These are phyloP conservation scores for Dactylellina parvicollis DNA, from an alignment of 2,329 filamentous ascomycete species.

Conservation along the genomic window DNA sequence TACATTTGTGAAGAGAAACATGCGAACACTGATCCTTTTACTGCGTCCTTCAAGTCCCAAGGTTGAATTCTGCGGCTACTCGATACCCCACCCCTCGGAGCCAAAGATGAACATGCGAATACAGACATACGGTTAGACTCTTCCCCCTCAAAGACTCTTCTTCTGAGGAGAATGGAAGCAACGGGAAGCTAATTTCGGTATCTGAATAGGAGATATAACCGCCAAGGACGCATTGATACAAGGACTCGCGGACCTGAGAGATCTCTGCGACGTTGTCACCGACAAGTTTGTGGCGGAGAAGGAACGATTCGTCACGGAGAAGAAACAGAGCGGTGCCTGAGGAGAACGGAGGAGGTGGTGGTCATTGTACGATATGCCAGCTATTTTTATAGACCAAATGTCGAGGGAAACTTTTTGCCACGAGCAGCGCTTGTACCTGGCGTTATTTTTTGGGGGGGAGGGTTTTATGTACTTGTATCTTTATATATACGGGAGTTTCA, in stretches of 20 bases:
- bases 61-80: constrained; percentile 98
- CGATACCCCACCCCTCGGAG: constrained; percentile 96
- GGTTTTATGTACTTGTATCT: constrained; percentile 22
- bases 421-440: neutral
- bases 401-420: neutral
- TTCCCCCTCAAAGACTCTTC: neutral
- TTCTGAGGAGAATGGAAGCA: too few species aligned
- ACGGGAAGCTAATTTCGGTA: neutral
- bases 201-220: constrained; percentile 72
- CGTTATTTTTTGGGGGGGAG: constrained; percentile 11
- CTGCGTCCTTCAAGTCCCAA: constrained; percentile 84
- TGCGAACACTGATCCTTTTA: too few species aligned
- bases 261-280: constrained; percentile 91
- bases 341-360: neutral
- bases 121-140: constrained; percentile 85
- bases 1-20: too few species aligned
- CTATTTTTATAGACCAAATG: neutral
- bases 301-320: constrained; percentile 68
- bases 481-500: constrained; percentile 30
- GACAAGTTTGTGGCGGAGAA: constrained; percentile 82
- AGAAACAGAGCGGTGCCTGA: neutral
- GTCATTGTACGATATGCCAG: constrained; percentile 39
- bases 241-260: constrained; percentile 85
- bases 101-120: constrained; percentile 96
- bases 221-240: constrained; percentile 89